Evolutionary conservation across 805 yeast species (phyloP).

Genomic region (Suhomyces vadensis): DNA sequence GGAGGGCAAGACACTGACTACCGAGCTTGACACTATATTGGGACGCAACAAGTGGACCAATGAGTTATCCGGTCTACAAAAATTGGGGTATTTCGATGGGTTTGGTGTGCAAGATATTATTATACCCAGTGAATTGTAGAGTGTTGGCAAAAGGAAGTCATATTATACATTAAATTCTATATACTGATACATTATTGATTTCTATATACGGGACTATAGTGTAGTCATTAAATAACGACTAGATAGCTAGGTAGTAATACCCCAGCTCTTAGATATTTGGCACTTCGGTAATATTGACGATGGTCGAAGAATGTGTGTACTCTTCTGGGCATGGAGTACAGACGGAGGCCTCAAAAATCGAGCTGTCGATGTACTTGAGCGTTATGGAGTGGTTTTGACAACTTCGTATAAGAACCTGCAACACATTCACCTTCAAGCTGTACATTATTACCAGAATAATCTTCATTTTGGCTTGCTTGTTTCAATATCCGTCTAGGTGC

Average conservation of each 20-base stretch:
- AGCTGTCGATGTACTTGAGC: conserved; percentile 34
- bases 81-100: conserved; percentile 29
- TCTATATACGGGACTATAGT: too few relatives aligned
- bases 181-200: neutral
- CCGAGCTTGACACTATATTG: conserved; percentile 33
- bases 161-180: conserved; percentile 4
- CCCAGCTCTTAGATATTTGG: conserved; percentile 21
- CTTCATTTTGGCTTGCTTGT: conserved; percentile 26
- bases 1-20: conserved; percentile 36
- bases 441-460: conserved; percentile 34
- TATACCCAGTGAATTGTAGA: neutral
- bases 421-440: conserved; percentile 37
- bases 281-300: conserved; percentile 33
- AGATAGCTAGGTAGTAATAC: neutral
- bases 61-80: conserved; percentile 25
- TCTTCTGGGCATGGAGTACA: conserved; percentile 28
- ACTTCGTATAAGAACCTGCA: conserved; percentile 35
- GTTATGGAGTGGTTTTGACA: conserved; percentile 35
- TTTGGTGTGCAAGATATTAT: conserved; percentile 17
- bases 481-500: too few relatives aligned
- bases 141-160: neutral
- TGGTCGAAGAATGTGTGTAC: conserved; percentile 22
- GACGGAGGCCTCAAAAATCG: conserved; percentile 28
- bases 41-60: conserved; percentile 32
- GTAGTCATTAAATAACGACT: too few relatives aligned